Evolutionary conservation across 1,139 yeast genomes (phyloP), one percentile per base, ranked within the genome.

Genomic region (Saccharomyces uvarum): DNA sequence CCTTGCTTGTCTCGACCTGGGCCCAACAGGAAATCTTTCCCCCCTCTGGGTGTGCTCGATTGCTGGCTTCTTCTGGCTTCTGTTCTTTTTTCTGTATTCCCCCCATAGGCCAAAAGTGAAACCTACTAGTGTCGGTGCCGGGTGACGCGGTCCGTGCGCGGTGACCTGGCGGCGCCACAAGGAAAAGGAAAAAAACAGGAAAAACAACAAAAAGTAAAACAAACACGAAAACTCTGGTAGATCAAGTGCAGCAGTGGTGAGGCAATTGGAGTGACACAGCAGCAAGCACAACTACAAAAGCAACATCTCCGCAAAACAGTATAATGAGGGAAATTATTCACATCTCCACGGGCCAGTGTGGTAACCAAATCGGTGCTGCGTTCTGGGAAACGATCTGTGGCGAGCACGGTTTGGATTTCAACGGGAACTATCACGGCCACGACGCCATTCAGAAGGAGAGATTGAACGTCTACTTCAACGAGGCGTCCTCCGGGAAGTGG

Each of bases 341-440:
- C 76, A 81, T 91, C 74, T 91, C 97, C 60, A 86, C 97, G 56
- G 98, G 98, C 75, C 98, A 91, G 79, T 93, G 99, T 84, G 99
- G 99, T 84, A 93, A 93, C 83, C 99, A 93, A 78, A 90, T 93
- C 67, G 96, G 97, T 75, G 95, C 96, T 63, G 96, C 97, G 57
- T 89, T 89, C 71, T 89, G 97, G 97, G 96, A 91, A 77, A 89
- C 97, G 54, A 93, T 93, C 69, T 86, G 96, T 77, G 95, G 89
- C 61, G 99, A 93, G 75, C 99, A 93, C 70, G 97, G 97, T 50
- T 81, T 93, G 68, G 97, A 89, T 70, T 79, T 80, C 65, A 79
- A 83, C 61, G 99, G 99, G 60, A 82, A 77, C 71, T 85, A 83
- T 70, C 84, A 82, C 56, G 90, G 91, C 16, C 73, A 74, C 31